These are phyloP conservation scores for Phytophthora macrochlamydospora DNA, from an alignment of 352 stramenopile genomes.

Conservation along the genomic window DNA sequence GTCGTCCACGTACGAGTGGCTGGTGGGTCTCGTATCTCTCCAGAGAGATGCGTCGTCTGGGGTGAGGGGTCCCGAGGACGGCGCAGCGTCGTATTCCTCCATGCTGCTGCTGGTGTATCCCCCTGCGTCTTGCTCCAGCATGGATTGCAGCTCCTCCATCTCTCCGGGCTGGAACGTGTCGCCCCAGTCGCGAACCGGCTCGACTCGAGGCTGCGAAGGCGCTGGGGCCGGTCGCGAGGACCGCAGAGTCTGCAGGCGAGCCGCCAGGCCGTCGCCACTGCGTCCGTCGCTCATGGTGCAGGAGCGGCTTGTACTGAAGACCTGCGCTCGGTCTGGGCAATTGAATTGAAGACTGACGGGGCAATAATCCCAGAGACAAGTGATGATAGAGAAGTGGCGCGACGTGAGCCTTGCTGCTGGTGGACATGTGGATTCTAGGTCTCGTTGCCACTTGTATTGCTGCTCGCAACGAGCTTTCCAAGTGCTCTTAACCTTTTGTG, in stretches of 20 bases:
- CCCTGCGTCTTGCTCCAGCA: constrained; percentile 18
- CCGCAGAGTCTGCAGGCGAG: constrained; percentile 20
- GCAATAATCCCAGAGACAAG: not conserved
- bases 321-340: constrained; percentile 4
- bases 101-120: constrained; percentile 2
- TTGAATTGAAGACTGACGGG: constrained; percentile 8
- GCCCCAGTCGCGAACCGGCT: constrained; percentile 17
- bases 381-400: not conserved
- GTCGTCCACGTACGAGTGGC: constrained; percentile 27
- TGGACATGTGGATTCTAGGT: not conserved
- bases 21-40: constrained; percentile 21
- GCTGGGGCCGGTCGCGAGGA: not conserved
- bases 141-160: constrained; percentile 27
- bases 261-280: constrained; percentile 14
- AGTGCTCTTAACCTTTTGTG: too few relatives aligned
- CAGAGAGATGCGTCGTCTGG: constrained; percentile 8
- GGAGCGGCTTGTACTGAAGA: not conserved
- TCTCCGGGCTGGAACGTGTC: constrained; percentile 17
- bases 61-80: not conserved
- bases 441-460: not conserved
- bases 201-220: not conserved
- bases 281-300: not conserved
- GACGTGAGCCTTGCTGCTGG: not conserved
- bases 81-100: constrained; percentile 5
- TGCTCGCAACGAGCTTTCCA: too few relatives aligned